Evolutionary conservation across 306 rosid species (phyloP).

Genomic region (Pyrus communis): DNA sequence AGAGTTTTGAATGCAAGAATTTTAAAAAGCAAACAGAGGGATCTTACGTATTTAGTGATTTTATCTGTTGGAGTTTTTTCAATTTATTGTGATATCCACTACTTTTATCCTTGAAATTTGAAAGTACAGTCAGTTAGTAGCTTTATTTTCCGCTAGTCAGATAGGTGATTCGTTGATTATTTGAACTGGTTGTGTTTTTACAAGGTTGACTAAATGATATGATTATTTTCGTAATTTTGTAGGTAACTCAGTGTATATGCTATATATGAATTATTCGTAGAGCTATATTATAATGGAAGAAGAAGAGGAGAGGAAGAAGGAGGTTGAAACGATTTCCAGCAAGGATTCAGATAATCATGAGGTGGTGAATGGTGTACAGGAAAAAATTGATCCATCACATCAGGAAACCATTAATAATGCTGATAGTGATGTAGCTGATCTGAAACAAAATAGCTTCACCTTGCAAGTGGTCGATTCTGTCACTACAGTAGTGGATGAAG

Average conservation of each 20-base stretch:
- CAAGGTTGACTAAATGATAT: conserved; percentile 1
- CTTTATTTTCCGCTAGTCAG: neutral
- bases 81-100: neutral
- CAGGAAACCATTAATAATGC: conserved; percentile 17
- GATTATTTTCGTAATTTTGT: conserved; percentile 17
- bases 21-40: neutral
- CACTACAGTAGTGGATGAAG: conserved; percentile 28
- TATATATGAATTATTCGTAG: conserved; percentile 24
- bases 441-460: conserved; percentile 13
- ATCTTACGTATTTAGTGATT: neutral
- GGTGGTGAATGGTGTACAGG: conserved; percentile 29
- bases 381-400: conserved; percentile 19
- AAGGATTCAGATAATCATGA: conserved; percentile 26
- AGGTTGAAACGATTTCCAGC: conserved; percentile 26
- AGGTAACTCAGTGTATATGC: conserved; percentile 29
- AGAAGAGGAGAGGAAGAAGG: conserved; percentile 54
- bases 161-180: conserved; percentile 1
- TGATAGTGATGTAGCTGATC: conserved; percentile 22
- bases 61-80: conserved; percentile 1
- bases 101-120: neutral
- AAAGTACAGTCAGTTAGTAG: neutral
- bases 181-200: neutral
- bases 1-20: neutral
- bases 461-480: conserved; percentile 27
- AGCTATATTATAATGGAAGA: conserved; percentile 53